These are phyloP conservation scores for Cryptococcus deneoformans DNA, from an alignment of 1,284 basidiomycete genomes.

Conservation along the genomic window DNA sequence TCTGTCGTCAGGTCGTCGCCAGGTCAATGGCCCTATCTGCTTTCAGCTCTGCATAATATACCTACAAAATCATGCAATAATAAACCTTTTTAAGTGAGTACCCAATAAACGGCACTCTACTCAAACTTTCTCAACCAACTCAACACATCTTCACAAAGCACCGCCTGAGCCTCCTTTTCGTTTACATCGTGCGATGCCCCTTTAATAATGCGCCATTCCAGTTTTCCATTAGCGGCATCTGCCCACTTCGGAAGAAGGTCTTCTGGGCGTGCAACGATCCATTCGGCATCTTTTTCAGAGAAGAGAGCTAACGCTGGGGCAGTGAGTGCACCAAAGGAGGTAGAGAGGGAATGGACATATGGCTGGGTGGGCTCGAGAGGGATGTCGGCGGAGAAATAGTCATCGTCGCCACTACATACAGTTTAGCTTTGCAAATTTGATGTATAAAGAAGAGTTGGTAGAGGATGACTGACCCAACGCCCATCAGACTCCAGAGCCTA, in stretches of 20 bases:
- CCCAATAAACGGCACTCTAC: not conserved
- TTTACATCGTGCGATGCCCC: conserved; percentile 44
- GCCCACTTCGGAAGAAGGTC: conserved; percentile 31
- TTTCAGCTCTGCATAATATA: too few species aligned
- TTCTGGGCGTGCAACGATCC: conserved; percentile 14
- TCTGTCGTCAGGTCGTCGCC: too few species aligned
- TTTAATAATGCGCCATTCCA: conserved; percentile 26
- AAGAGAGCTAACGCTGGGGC: conserved; percentile 40
- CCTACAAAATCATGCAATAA: too few species aligned
- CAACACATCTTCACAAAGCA: conserved; percentile 26
- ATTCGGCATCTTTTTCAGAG: conserved; percentile 44
- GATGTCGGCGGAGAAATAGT: conserved; percentile 48
- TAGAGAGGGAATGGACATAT: conserved; percentile 38
- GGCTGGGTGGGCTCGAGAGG: conserved; percentile 19
- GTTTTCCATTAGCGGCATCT: conserved; percentile 20
- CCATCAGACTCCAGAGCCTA: conserved; percentile 34
- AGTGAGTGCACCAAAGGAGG: conserved; percentile 41
- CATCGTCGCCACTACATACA: conserved; percentile 46
- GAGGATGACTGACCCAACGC: conserved; percentile 29
- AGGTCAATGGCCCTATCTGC: too few species aligned
- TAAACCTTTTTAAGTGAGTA: too few species aligned
- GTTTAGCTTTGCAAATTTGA: not conserved
- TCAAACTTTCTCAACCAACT: conserved; percentile 26
- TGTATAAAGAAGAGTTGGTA: not conserved
- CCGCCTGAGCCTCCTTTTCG: conserved; percentile 25